Evolutionary conservation across 805 yeast species (phyloP).

Genomic region (Wickerhamomyces strasburgensis): DNA sequence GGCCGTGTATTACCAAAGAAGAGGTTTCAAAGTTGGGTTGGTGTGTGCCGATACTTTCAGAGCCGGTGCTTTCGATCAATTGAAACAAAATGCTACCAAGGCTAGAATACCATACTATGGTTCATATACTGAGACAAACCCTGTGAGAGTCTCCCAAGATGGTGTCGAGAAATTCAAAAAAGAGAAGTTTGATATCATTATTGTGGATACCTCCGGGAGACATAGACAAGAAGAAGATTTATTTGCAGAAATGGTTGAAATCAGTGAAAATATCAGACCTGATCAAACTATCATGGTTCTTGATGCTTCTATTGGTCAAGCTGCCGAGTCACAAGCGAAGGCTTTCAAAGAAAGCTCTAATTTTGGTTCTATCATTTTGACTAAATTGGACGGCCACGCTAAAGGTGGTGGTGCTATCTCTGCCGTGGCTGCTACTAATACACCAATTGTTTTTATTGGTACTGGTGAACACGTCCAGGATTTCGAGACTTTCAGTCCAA

Average conservation of each 20-base stretch:
- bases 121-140: constrained; percentile 92
- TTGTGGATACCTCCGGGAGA: constrained; percentile 97
- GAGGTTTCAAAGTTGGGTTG: constrained; percentile 92
- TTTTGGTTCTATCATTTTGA: constrained; percentile 91
- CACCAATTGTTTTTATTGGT: constrained; percentile 95
- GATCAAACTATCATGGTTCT: constrained; percentile 95
- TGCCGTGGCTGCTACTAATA: constrained; percentile 94
- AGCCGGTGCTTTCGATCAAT: constrained; percentile 99
- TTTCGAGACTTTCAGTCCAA: constrained; percentile 85
- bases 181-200: constrained; percentile 87
- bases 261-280: constrained; percentile 83
- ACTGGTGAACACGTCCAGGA: constrained; percentile 97
- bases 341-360: constrained; percentile 92
- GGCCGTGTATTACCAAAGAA: constrained; percentile 88
- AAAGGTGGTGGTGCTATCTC: constrained; percentile 99
- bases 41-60: constrained; percentile 99
- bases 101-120: constrained; percentile 94
- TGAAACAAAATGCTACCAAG: constrained; percentile 94
- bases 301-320: constrained; percentile 97
- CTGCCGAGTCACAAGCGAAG: constrained; percentile 90
- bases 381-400: constrained; percentile 98
- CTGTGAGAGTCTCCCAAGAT: constrained; percentile 83
- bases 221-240: constrained; percentile 91
- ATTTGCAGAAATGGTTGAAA: constrained; percentile 93
- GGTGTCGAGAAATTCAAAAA: constrained; percentile 90